These are phyloP conservation scores for Erodium trifolium DNA, from an alignment of 441 rosid species.

Conservation along the genomic window DNA sequence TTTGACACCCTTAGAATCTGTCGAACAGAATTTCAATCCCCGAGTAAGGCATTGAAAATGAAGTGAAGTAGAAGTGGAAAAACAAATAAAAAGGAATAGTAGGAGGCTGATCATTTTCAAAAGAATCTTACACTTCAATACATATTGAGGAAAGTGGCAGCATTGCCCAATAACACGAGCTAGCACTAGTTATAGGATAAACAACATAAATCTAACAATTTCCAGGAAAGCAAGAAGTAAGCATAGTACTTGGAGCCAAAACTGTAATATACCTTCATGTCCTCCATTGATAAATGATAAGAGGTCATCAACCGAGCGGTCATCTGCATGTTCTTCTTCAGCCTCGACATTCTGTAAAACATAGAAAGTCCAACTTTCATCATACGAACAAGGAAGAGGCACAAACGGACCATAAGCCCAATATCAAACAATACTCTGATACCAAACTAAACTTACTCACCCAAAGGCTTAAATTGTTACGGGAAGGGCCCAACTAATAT, in stretches of 20 bases:
- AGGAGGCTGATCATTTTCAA: conserved; percentile 21
- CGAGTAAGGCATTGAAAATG: conserved; percentile 34
- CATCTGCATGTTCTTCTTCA: conserved; percentile 67
- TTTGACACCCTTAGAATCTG: conserved; percentile 64
- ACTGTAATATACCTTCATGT: conserved; percentile 36
- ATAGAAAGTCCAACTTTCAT: not conserved
- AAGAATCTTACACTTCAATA: not conserved
- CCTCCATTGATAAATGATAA: conserved; percentile 75
- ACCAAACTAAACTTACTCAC: too few relatives aligned
- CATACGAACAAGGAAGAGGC: too few relatives aligned
- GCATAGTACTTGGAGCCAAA: not conserved
- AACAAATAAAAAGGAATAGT: conserved; percentile 19
- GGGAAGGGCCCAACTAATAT: too few relatives aligned
- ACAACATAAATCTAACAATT: not conserved
- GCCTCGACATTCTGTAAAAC: conserved; percentile 51
- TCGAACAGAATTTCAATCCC: conserved; percentile 32
- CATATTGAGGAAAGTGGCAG: not conserved
- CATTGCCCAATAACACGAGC: not conserved
- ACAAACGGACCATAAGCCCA: too few relatives aligned
- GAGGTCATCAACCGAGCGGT: conserved; percentile 88
- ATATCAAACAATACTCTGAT: not conserved
- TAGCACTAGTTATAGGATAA: not conserved
- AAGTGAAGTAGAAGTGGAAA: conserved; percentile 25
- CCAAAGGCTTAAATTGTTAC: too few relatives aligned
- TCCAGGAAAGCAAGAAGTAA: conserved; percentile 3